phyloP scores from a whole-genome alignment of 2,329 filamentous ascomycete species.

The Xylariaceae sp. region DNA sequence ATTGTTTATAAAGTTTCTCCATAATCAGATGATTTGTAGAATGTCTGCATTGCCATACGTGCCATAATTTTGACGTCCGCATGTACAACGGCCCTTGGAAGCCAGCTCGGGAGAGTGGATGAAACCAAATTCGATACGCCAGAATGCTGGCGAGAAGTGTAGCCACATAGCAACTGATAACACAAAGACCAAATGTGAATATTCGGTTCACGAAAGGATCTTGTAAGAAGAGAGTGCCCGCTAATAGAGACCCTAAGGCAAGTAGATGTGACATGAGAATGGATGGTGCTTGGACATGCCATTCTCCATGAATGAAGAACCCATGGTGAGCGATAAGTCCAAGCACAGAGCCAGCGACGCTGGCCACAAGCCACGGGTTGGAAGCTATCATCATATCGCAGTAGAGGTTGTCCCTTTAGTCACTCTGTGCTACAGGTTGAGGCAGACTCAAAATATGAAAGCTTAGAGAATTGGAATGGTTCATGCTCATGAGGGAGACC shows the following conservation, averaged over 20 bases:
- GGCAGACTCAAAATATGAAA: too few species aligned
- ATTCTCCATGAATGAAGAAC: slow-evolving; percentile 25
- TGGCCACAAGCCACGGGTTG: background rate
- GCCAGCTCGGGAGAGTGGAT: slow-evolving; percentile 32
- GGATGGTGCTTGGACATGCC: slow-evolving; percentile 22
- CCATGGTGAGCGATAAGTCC: slow-evolving; percentile 11
- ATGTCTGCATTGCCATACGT: slow-evolving; percentile 25
- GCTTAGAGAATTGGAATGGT: too few species aligned
- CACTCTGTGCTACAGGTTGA: too few species aligned
- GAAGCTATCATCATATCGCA: too few species aligned
- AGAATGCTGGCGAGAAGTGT: slow-evolving; percentile 29
- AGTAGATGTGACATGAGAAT: slow-evolving; percentile 17
- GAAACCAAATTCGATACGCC: slow-evolving; percentile 36
- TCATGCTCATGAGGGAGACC: too few species aligned
- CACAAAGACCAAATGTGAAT: background rate
- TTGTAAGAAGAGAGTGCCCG: background rate
- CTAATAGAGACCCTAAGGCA: too few species aligned
- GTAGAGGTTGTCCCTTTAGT: too few species aligned
- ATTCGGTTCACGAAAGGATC: background rate
- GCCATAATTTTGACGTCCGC: slow-evolving; percentile 36
- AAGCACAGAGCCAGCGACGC: background rate
- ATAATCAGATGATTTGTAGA: slow-evolving; percentile 22
- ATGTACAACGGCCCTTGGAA: slow-evolving; percentile 37
- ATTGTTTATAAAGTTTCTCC: slow-evolving; percentile 18
- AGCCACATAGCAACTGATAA: slow-evolving; percentile 5